Base-by-base conservation (phyloP, 768 basidiomycete species). In the Suillus luteus region DNA sequence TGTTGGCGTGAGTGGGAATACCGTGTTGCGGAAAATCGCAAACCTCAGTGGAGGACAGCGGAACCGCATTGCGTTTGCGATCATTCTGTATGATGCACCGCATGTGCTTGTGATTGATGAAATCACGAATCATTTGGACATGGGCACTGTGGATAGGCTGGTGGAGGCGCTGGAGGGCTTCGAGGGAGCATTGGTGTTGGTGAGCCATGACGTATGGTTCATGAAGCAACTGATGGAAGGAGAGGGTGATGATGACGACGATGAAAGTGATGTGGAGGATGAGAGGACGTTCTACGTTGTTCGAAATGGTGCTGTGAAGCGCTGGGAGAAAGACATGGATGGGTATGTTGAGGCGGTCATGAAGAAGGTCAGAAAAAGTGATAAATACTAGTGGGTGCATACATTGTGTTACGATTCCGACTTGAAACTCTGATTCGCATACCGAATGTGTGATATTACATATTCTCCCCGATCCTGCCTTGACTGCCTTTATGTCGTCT, bases 101-200 rank as follows among this genome's bases (percentile, higher is more conserved):
- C 81, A 85, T 65, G 77, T 87, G 5, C 75, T 87, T 38, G 72
- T 85, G 8, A 73, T 85, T 27, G 83, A 85, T 66, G 89, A 91
- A 71, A 84, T 87, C 5, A 87, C 89, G 14, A 81, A 88, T n/a
- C 89, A 91, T 74, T 73, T 91, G 49, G 89, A 91, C 71, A 78
- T 81, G 48, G 80, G 82, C 31, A 89, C 86, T 3, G 84, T 89
- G 38, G 73, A 80, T 63, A 85, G 84, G 0, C 74, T 91, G 2
- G 82, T 84, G 0, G 75, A 77, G 24, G 82, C 85, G 9, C 75
- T 90, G 48, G 78, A 78, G 55, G 72, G 70, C 15, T 90, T 81
- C 67, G 74, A 73, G 33, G 88, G 89, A 1, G 86, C 82, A 1
- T 69, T 90, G 37, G 75, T 89, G 11, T 76, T 89, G n/a, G 82